Evolutionary conservation across 768 basidiomycete genomes (phyloP).

Genomic region (Dioszegia crocea): DNA sequence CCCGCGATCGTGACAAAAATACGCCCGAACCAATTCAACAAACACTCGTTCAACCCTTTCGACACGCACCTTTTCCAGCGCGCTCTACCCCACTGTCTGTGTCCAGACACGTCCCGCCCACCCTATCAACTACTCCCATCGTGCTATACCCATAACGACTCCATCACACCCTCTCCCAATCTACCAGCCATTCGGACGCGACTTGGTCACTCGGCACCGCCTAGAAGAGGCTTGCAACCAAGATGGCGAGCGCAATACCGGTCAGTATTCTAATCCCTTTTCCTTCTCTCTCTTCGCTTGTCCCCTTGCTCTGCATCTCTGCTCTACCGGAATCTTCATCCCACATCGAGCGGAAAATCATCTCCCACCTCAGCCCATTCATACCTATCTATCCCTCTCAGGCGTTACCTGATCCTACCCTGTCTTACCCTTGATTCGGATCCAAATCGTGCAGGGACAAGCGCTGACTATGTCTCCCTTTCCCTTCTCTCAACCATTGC

Average conservation of each 20-base stretch:
- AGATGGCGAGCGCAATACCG: constrained; percentile 7
- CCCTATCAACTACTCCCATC: too few species aligned
- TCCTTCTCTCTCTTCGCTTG: not conserved
- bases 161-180: not conserved
- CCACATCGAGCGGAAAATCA: too few species aligned
- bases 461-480: constrained; percentile 1
- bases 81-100: not conserved
- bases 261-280: constrained; percentile 4
- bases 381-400: not conserved
- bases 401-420: not conserved
- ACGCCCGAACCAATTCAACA: not conserved
- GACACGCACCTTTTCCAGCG: not conserved
- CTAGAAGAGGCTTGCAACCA: not conserved
- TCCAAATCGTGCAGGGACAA: not conserved
- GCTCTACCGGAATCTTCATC: too few species aligned
- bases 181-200: not conserved
- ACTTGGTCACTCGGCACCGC: not conserved
- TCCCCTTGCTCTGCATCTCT: not conserved
- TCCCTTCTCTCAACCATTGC: not conserved
- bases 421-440: not conserved
- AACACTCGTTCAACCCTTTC: not conserved
- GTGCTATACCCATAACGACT: too few species aligned
- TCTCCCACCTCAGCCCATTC: not conserved
- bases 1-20: not conserved
- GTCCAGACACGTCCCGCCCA: too few species aligned